Evolutionary conservation across 2,329 filamentous ascomycete species (phyloP).

Genomic region (Beauveria brongniartii): DNA sequence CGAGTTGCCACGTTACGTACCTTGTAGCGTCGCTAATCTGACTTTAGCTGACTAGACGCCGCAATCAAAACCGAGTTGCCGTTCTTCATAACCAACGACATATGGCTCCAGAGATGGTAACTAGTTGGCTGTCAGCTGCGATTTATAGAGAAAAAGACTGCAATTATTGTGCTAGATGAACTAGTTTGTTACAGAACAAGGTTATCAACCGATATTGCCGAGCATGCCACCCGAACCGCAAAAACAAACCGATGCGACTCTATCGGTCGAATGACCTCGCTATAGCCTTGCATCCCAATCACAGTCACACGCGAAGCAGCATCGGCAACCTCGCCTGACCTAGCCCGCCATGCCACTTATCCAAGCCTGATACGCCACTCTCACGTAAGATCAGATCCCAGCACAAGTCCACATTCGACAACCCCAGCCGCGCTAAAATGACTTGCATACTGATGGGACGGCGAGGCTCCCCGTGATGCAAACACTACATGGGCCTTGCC

Average conservation of each 20-base stretch:
- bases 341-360: neutral
- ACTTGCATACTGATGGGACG: neutral
- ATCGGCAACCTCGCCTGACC: neutral
- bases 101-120: too few species aligned
- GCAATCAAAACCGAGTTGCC: too few species aligned
- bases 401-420: neutral
- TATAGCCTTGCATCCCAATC: neutral
- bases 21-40: neutral
- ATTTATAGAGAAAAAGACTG: too few species aligned
- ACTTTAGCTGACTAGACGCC: too few species aligned
- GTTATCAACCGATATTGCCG: neutral
- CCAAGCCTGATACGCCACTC: neutral
- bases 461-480: neutral
- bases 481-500: neutral
- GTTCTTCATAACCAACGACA: too few species aligned
- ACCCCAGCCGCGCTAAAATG: neutral
- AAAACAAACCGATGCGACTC: neutral
- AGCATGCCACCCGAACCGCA: neutral
- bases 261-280: neutral
- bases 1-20: too few species aligned
- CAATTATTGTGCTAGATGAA: too few species aligned
- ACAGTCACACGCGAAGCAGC: neutral
- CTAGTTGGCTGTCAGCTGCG: too few species aligned
- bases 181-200: too few species aligned
- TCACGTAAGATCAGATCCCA: conserved; percentile 5